A percentile compares a stretch with the other conserved stretches of the same genome.
Evolutionary conservation across 2,329 filamentous ascomycete species (phyloP).

Genomic region (Albifimbria verrucaria): DNA sequence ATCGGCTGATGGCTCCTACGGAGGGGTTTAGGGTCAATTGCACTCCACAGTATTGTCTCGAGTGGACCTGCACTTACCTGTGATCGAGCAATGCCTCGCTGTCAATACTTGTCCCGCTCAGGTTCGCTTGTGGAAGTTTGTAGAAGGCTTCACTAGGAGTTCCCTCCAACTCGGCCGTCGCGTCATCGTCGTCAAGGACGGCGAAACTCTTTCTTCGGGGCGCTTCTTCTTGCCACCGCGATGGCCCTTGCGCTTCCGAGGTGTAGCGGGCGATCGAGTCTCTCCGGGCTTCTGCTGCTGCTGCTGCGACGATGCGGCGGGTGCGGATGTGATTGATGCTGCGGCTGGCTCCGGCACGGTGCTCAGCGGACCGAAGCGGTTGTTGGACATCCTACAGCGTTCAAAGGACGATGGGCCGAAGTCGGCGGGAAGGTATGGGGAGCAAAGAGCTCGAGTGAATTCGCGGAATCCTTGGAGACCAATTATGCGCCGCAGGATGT

Average conservation of each 20-base stretch:
- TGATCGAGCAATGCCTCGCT: slow-evolving; percentile 88
- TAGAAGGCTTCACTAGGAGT: slow-evolving; percentile 44
- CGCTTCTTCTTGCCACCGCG: slow-evolving; percentile 74
- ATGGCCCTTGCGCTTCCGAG: slow-evolving; percentile 67
- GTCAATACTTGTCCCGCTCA: slow-evolving; percentile 84
- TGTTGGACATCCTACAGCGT: slow-evolving; percentile 25
- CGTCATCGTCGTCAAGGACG: slow-evolving; percentile 57
- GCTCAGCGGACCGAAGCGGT: slow-evolving; percentile 24
- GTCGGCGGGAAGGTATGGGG: background rate
- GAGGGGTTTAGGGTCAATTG: slow-evolving; percentile 6
- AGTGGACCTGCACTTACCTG: slow-evolving; percentile 46
- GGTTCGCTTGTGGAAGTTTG: slow-evolving; percentile 49
- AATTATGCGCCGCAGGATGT: too few relatives aligned
- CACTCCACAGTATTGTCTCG: background rate
- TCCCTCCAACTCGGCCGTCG: slow-evolving; percentile 32
- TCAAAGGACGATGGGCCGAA: background rate
- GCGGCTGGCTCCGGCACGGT: slow-evolving; percentile 11
- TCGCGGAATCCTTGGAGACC: too few relatives aligned
- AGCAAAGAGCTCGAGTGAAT: background rate
- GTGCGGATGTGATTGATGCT: slow-evolving; percentile 7
- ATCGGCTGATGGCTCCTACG: slow-evolving; percentile 56
- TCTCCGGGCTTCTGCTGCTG: slow-evolving; percentile 10
- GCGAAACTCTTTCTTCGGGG: slow-evolving; percentile 79
- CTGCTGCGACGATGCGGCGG: slow-evolving; percentile 14
- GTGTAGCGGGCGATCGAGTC: slow-evolving; percentile 14